Percentiles rank a stretch among this genome's conserved stretches.
phyloP scores from a whole-genome alignment of 1,284 basidiomycete species.

The Ustilago shanxiensis region DNA sequence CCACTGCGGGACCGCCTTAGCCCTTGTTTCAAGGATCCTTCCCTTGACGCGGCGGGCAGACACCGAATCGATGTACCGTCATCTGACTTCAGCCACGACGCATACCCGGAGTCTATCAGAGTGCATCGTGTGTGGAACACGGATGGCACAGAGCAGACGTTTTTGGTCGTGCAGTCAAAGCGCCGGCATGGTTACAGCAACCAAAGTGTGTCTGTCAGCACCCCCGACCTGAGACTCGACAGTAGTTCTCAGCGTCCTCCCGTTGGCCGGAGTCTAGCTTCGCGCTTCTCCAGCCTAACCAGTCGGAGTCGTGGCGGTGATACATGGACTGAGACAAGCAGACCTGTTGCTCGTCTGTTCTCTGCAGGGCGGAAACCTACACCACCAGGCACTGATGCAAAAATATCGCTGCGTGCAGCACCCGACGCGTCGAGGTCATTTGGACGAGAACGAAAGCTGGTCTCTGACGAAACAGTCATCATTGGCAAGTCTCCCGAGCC shows the following conservation, averaged over 20 bases:
- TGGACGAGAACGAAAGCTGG: constrained; percentile 22
- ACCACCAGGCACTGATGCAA: neutral
- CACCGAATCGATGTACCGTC: neutral
- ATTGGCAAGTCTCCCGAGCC: constrained; percentile 21
- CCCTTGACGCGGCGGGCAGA: neutral
- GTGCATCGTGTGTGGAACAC: constrained; percentile 27
- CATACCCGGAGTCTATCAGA: constrained; percentile 1
- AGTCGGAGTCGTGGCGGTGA: neutral
- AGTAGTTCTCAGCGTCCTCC: constrained; percentile 6
- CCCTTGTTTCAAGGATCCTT: constrained; percentile 22
- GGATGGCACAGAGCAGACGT: constrained; percentile 25
- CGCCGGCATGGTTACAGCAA: constrained; percentile 5
- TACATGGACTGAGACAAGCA: neutral
- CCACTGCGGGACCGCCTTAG: constrained; percentile 17
- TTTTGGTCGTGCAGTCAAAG: constrained; percentile 19
- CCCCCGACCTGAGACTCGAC: constrained; percentile 10
- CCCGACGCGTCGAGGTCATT: neutral
- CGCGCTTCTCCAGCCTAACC: constrained; percentile 5
- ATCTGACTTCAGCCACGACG: neutral
- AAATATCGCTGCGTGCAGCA: neutral
- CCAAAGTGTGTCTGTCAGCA: constrained; percentile 13
- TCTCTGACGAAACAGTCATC: constrained; percentile 33
- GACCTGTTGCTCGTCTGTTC: neutral
- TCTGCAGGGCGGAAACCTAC: neutral
- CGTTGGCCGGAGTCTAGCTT: neutral